Conservation (phyloP, 2,329 filamentous ascomycete genomes). For the Capronia epimyces region DNA sequence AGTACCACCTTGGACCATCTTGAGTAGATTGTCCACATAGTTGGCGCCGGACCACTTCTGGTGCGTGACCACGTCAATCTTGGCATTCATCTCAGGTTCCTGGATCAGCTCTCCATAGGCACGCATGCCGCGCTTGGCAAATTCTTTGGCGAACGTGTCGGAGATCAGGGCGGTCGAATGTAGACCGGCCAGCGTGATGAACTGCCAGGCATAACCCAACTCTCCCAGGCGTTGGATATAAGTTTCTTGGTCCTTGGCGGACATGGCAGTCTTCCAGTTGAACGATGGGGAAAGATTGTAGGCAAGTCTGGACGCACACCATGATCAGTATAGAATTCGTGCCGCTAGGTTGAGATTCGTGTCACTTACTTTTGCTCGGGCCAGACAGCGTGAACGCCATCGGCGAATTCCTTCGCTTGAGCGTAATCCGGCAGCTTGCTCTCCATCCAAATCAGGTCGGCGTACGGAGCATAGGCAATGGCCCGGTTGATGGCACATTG, state of each 20-base stretch:
- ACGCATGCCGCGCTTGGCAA: conserved; percentile 77
- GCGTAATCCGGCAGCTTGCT: conserved; percentile 87
- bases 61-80: conserved; percentile 93
- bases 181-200: conserved; percentile 96
- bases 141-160: conserved; percentile 81
- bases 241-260: conserved; percentile 85
- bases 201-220: conserved; percentile 98
- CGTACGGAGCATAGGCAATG: conserved; percentile 85
- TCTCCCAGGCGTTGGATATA: conserved; percentile 84
- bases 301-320: conserved; percentile 60
- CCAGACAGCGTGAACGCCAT: conserved; percentile 88
- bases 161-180: conserved; percentile 92
- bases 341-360: not conserved
- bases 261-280: conserved; percentile 99
- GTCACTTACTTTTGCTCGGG: conserved; percentile 83
- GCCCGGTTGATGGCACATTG: conserved; percentile 87
- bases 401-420: conserved; percentile 88
- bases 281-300: conserved; percentile 99
- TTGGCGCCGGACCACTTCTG: conserved; percentile 98
- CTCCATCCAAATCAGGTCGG: conserved; percentile 99
- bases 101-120: conserved; percentile 96
- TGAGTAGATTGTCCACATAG: conserved; percentile 89
- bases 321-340: not conserved
- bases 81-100: conserved; percentile 89
- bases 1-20: conserved; percentile 94